Evolutionary conservation across 1,139 yeast genomes (phyloP), one percentile per base, ranked within the genome.

Genomic region (Wickerhamomyces sp.): DNA sequence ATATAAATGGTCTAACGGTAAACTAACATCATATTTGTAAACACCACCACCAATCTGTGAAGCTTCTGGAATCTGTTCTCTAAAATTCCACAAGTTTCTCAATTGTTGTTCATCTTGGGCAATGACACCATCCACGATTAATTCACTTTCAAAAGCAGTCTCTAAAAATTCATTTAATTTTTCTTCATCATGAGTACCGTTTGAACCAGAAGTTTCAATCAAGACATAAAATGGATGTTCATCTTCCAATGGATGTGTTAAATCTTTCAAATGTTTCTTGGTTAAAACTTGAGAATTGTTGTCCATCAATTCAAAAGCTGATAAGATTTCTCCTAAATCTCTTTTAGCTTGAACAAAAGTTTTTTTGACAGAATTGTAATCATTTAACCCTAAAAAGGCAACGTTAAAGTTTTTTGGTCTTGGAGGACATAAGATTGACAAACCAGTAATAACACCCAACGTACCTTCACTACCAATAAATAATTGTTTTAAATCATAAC

Each of bases 291-390:
- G 95, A 3, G 95, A 84, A 45, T 76, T 77, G 30, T 76, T 71
- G 63, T 91, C 99, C 97, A 91, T 91, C 59, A 91, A 87, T 65
- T 91, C 99, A 67, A 89, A 91, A 8, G 98, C 97, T 34, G 96
- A 86, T 51, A 91, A 73, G 53, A 91, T 83, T 64, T 91, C 98
- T 23, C 87, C 79, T 37, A 91, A 76, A 58, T 88, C 96, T 41
- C 71, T 67, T 59, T 86, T 84, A 35, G 97, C 95, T 55, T 78
- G 80, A 39, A 79, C 81, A 66, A 90, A 93, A 2, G 91, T 84
- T 59, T 84, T 72, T 64, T 84, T 91, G 37, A 91, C 97, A 13
- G 82, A 76, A 58, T 87, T 94, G 65, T 84, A 91, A 36, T 85
- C 79, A 27, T 83, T 79, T 10, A 91, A 79, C 11, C 94, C 98